These are phyloP conservation scores for Corylus avellana DNA, from an alignment of 306 rosid genomes.

Conservation along the genomic window DNA sequence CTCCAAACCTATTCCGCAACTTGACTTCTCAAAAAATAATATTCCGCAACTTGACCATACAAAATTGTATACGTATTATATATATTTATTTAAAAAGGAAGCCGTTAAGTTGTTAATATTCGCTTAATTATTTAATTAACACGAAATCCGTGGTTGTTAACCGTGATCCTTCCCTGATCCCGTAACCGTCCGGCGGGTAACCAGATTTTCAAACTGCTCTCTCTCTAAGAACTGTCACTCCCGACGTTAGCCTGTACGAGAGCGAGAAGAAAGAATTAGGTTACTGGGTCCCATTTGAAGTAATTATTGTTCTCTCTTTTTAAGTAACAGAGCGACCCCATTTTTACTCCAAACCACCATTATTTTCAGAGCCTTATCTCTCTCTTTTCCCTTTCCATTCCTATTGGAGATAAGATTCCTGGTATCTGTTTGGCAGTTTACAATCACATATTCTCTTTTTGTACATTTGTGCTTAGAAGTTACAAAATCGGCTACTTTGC, in stretches of 20 bases:
- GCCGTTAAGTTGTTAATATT: neutral
- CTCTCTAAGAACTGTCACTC: neutral
- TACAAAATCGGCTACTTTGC: neutral
- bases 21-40: too few relatives aligned
- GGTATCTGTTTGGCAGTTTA: neutral
- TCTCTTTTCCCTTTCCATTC: neutral
- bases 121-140: neutral
- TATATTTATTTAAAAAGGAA: neutral
- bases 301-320: neutral
- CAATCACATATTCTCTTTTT: neutral
- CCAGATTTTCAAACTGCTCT: neutral
- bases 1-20: neutral
- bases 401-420: constrained; percentile 30
- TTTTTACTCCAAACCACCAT: neutral
- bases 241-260: neutral
- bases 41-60: too few relatives aligned
- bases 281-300: neutral
- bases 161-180: neutral
- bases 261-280: neutral
- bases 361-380: neutral
- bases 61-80: too few relatives aligned
- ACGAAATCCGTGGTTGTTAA: neutral
- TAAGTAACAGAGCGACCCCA: neutral
- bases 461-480: neutral
- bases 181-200: constrained; percentile 18